Conservation (phyloP, 2,329 filamentous ascomycete genomes). For the Cladosporium sp. region DNA sequence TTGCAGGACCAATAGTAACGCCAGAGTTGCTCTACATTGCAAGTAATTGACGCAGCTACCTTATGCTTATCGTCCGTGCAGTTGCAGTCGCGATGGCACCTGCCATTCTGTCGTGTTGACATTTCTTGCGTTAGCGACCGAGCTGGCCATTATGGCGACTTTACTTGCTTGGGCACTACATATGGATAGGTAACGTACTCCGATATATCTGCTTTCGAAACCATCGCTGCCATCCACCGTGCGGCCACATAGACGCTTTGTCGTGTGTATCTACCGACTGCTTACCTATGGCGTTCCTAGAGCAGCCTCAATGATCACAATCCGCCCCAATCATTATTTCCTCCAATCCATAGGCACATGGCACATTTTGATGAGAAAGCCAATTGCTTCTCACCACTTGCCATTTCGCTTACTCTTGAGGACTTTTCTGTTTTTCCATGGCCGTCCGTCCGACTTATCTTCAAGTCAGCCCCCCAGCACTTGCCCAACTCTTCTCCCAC, state of each 20-base stretch:
- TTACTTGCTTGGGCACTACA: background rate
- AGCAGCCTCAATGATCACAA: background rate
- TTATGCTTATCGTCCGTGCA: background rate
- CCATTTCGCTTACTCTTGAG: background rate
- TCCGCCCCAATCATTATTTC: background rate
- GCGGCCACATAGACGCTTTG: background rate
- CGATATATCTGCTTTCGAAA: background rate
- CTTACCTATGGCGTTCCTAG: background rate
- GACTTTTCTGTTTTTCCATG: background rate
- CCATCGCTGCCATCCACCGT: background rate
- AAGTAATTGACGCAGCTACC: background rate
- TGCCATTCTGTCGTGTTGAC: background rate
- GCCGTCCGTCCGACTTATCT: background rate
- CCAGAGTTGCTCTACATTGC: background rate
- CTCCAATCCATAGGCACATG: background rate
- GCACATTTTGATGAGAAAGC: background rate
- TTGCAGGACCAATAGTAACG: background rate
- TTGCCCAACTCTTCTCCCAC: background rate
- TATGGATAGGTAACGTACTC: background rate
- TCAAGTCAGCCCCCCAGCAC: background rate
- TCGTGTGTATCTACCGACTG: background rate
- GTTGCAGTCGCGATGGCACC: background rate
- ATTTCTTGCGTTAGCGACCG: no score
- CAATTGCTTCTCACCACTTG: background rate
- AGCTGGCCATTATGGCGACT: background rate